These are phyloP conservation scores for Gymnopus androsaceus DNA, from an alignment of 1,284 basidiomycete genomes.

Conservation along the genomic window DNA sequence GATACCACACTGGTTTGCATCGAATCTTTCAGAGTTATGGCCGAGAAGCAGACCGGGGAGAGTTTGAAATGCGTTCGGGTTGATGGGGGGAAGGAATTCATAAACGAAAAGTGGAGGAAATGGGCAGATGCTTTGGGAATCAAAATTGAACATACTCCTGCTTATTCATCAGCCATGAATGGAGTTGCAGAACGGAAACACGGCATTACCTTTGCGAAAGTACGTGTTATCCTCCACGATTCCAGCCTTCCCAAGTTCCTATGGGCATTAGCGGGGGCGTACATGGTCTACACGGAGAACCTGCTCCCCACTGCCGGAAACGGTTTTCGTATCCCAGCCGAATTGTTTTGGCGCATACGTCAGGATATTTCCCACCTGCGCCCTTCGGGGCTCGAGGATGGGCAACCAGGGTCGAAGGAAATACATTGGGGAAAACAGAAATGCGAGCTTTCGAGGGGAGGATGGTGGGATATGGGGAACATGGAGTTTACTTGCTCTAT, in stretches of 20 bases:
- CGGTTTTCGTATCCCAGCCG: slow-evolving; percentile 21
- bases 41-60: neutral
- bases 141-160: neutral
- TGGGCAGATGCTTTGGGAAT: neutral
- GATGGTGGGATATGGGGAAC: no score
- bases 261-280: slow-evolving; percentile 18
- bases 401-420: no score
- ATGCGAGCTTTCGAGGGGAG: no score
- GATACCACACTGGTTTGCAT: neutral
- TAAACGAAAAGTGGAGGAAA: neutral
- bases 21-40: neutral
- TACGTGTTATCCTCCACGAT: slow-evolving; percentile 20
- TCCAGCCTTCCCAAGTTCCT: slow-evolving; percentile 18
- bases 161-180: slow-evolving; percentile 12
- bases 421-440: no score
- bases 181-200: slow-evolving; percentile 13
- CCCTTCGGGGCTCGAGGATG: no score
- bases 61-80: neutral
- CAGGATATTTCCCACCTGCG: no score
- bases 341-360: no score
- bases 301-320: slow-evolving; percentile 23
- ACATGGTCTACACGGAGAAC: slow-evolving; percentile 22
- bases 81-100: neutral
- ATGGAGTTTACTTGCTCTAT: no score
- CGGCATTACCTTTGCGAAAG: slow-evolving; percentile 18